Evolutionary conservation across 2,329 filamentous ascomycete species (phyloP).

Genomic region (Penicillium expansum): DNA sequence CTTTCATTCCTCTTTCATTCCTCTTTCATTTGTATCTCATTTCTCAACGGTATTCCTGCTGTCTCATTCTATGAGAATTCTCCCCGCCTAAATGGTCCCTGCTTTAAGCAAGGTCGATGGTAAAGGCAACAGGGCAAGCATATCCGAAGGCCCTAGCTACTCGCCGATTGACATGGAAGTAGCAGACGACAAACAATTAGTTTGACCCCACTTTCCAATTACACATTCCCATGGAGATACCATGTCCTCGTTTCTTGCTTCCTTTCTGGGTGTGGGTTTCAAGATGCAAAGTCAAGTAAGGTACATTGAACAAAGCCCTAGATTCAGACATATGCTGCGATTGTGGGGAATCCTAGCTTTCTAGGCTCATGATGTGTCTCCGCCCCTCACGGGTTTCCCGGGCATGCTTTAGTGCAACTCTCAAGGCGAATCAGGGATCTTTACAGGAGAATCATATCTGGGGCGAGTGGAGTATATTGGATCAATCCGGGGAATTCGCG

Average conservation of each 20-base stretch:
- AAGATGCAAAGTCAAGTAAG: neutral
- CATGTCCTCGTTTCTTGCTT: too few relatives aligned
- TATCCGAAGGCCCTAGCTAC: neutral
- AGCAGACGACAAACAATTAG: neutral
- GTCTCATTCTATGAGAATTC: neutral
- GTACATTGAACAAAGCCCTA: neutral
- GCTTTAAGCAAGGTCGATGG: neutral
- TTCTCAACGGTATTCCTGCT: too few relatives aligned
- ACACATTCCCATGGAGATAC: neutral
- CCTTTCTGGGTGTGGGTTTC: neutral
- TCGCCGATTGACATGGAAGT: neutral
- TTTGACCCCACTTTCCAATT: neutral
- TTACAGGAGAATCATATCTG: neutral
- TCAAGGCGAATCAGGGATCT: neutral
- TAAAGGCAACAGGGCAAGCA: neutral
- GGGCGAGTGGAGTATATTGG: neutral
- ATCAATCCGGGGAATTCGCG: neutral
- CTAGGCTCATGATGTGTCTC: neutral
- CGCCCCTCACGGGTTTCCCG: neutral
- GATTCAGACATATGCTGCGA: neutral
- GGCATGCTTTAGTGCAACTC: neutral
- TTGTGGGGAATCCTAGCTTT: neutral
- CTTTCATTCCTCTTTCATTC: too few relatives aligned
- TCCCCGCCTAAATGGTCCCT: neutral
- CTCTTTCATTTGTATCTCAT: too few relatives aligned